phyloP scores from a whole-genome alignment of 2,329 filamentous ascomycete genomes.

The Penicillium italicum region DNA sequence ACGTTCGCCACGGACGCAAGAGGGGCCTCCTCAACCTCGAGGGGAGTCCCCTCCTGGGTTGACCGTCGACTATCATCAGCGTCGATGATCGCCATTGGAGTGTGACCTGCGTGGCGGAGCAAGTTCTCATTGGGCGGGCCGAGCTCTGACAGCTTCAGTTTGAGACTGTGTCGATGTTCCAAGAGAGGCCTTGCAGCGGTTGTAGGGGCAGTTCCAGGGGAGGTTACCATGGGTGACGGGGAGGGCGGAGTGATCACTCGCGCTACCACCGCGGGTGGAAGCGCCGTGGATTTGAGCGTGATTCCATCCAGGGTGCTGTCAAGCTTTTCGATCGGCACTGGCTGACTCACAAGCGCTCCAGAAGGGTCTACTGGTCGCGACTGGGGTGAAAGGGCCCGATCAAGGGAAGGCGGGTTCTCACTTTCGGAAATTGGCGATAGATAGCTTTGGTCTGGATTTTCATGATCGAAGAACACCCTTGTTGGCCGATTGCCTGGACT shows the following conservation, averaged over 20 bases:
- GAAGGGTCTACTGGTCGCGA: constrained; percentile 33
- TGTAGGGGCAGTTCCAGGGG: constrained; percentile 25
- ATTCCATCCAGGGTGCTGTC: constrained; percentile 48
- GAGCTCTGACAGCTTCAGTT: constrained; percentile 37
- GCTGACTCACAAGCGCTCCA: constrained; percentile 30
- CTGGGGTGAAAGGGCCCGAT: constrained; percentile 40
- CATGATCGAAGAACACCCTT: constrained; percentile 43
- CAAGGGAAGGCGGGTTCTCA: constrained; percentile 34
- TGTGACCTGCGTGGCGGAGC: constrained; percentile 43
- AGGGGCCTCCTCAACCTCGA: constrained; percentile 32
- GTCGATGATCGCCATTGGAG: constrained; percentile 44
- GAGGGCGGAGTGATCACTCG: constrained; percentile 44
- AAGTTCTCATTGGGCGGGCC: constrained; percentile 40
- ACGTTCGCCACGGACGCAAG: constrained; percentile 30
- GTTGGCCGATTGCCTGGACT: constrained; percentile 40
- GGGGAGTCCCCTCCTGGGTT: constrained; percentile 22
- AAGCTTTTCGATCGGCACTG: constrained; percentile 46
- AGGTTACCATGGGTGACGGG: constrained; percentile 27
- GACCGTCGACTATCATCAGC: constrained; percentile 27
- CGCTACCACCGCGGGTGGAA: constrained; percentile 43
- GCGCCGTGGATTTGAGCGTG: constrained; percentile 45
- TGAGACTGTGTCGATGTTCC: constrained; percentile 33
- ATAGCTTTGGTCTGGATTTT: constrained; percentile 25
- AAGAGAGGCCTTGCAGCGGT: constrained; percentile 20
- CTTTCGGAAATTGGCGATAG: constrained; percentile 31